These are phyloP conservation scores for Davidsoniella eucalypti DNA, from an alignment of 2,329 filamentous ascomycete species.

Conservation along the genomic window DNA sequence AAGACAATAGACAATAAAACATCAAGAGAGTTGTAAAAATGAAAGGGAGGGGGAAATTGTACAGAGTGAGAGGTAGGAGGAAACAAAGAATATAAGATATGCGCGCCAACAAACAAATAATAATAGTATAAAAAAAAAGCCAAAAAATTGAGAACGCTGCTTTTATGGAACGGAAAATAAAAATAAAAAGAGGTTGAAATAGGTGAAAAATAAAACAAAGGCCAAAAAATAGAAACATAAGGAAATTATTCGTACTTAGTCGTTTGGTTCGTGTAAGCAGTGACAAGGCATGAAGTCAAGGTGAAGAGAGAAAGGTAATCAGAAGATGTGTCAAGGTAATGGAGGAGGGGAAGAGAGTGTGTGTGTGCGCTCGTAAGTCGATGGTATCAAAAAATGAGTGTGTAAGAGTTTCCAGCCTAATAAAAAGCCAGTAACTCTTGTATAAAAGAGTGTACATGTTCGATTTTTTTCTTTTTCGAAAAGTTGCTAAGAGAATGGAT, in stretches of 20 bases:
- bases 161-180: background rate
- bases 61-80: too few relatives aligned
- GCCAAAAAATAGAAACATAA: conserved; percentile 1
- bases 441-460: background rate
- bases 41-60: background rate
- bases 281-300: conserved; percentile 1
- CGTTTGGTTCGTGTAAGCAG: conserved; percentile 5
- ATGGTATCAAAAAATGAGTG: background rate
- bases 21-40: background rate
- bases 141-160: background rate
- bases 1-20: conserved; percentile 2
- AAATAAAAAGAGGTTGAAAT: conserved; percentile 2
- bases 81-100: background rate
- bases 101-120: background rate
- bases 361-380: background rate
- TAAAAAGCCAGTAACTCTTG: background rate
- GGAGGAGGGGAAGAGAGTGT: background rate
- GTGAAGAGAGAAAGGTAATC: background rate
- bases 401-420: background rate
- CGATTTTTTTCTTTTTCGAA: background rate
- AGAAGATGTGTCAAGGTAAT: background rate
- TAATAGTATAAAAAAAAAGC: background rate
- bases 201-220: background rate
- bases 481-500: conserved; percentile 6
- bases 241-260: conserved; percentile 6